These are phyloP conservation scores for Blastocystis sp. DNA, from an alignment of 352 stramenopile genomes.

Conservation along the genomic window DNA sequence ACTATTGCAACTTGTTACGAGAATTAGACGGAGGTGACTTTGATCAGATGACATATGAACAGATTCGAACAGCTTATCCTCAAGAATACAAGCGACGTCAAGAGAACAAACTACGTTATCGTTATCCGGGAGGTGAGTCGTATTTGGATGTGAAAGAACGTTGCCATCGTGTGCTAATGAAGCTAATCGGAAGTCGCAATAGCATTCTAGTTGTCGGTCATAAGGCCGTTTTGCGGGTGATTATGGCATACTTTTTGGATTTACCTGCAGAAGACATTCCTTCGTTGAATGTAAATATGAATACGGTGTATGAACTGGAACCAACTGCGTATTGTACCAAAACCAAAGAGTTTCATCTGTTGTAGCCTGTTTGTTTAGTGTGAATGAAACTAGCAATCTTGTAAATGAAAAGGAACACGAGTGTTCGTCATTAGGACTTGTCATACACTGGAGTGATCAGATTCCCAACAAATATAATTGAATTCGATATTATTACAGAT, in stretches of 20 bases:
- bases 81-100: conserved; percentile 76
- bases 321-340: conserved; percentile 59
- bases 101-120: conserved; percentile 81
- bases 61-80: conserved; percentile 77
- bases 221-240: conserved; percentile 52
- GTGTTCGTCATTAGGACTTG: no score
- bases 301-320: conserved; percentile 52
- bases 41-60: conserved; percentile 76
- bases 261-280: conserved; percentile 4
- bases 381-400: no score
- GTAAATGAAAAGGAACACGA: no score
- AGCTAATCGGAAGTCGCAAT: conserved; percentile 76
- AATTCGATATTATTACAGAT: no score
- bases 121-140: conserved; percentile 80
- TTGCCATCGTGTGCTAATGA: conserved; percentile 80
- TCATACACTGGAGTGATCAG: no score
- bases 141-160: conserved; percentile 86
- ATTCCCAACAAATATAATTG: no score
- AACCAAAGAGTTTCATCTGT: conserved; percentile 27
- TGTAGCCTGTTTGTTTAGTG: not conserved
- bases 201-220: conserved; percentile 64
- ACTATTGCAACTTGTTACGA: conserved; percentile 80
- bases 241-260: conserved; percentile 59
- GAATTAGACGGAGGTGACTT: conserved; percentile 81
- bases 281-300: conserved; percentile 6